Conservation (phyloP, 2,329 filamentous ascomycete genomes). For the Aspergillus sp. region DNA sequence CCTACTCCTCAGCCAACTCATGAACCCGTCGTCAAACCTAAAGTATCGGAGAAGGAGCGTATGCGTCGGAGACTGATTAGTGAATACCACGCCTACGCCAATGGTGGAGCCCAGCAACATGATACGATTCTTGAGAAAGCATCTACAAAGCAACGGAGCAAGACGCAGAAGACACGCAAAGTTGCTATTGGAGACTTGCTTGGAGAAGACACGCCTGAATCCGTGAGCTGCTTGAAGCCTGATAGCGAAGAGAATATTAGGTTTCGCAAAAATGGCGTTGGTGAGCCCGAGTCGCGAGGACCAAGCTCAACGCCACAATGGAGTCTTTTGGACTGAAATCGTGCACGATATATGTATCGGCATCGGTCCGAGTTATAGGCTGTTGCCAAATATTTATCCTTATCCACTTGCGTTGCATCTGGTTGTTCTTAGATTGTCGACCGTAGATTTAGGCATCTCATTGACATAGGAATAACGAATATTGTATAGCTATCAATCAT, state of each 20-base stretch:
- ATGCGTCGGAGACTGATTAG: conserved; percentile 4
- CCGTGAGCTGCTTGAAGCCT: not conserved
- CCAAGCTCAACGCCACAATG: not conserved
- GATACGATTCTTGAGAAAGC: conserved; percentile 18
- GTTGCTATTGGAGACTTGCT: not conserved
- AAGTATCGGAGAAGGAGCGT: conserved; percentile 1
- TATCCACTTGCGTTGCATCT: not conserved
- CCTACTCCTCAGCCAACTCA: not conserved
- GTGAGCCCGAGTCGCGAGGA: not conserved
- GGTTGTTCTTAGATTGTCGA: not conserved
- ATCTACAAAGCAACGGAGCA: not conserved
- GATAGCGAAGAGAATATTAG: not conserved
- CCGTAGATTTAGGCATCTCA: too few species aligned
- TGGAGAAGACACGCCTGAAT: not conserved
- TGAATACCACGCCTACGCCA: conserved; percentile 23
- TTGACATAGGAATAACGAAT: too few species aligned
- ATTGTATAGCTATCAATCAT: too few species aligned
- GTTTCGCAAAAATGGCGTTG: not conserved
- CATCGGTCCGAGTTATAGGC: conserved; percentile 28
- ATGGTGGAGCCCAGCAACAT: conserved; percentile 22
- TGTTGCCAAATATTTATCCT: not conserved
- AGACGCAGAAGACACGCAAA: not conserved
- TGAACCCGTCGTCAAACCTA: not conserved
- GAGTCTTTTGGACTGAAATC: not conserved
- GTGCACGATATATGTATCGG: conserved; percentile 30